Percentiles rank a stretch among this genome's conserved stretches.
Conservation (phyloP, 2,329 filamentous ascomycete species). For the Gnomoniopsis sp. region DNA sequence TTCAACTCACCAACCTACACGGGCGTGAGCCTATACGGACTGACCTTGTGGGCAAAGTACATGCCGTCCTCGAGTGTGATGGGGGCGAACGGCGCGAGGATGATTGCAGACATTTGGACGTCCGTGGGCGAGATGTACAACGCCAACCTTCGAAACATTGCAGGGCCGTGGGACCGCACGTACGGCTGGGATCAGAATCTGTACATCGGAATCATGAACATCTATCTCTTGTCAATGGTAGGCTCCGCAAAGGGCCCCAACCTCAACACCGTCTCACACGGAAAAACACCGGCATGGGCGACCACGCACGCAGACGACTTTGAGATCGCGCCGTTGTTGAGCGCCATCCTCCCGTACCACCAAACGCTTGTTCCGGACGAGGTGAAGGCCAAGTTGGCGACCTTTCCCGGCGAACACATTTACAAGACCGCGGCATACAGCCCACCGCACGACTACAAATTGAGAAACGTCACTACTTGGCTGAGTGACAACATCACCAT, state of each 20-base stretch:
- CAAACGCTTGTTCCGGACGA: conserved; percentile 40
- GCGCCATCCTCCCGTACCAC: conserved; percentile 50
- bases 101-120: conserved; percentile 53
- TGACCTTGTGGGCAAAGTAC: conserved; percentile 60
- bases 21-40: conserved; percentile 56
- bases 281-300: conserved; percentile 33
- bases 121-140: conserved; percentile 53
- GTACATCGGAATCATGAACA: conserved; percentile 55
- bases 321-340: conserved; percentile 53
- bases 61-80: conserved; percentile 51
- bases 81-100: conserved; percentile 44
- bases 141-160: conserved; percentile 56
- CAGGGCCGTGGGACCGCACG: conserved; percentile 61
- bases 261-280: conserved; percentile 27
- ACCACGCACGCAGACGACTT: conserved; percentile 60
- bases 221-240: conserved; percentile 57
- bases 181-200: conserved; percentile 64
- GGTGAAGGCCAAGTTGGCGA: conserved; percentile 36
- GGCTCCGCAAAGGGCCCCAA: conserved; percentile 42
- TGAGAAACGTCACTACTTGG: conserved; percentile 59
- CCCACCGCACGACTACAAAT: conserved; percentile 53
- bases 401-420: conserved; percentile 50
- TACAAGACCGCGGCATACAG: conserved; percentile 52
- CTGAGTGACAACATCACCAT: conserved; percentile 55
- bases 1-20: conserved; percentile 63